Evolutionary conservation across 805 yeast genomes (phyloP), one percentile per base, ranked within the genome.

Genomic region (Myxozyma vanderwaltii): DNA sequence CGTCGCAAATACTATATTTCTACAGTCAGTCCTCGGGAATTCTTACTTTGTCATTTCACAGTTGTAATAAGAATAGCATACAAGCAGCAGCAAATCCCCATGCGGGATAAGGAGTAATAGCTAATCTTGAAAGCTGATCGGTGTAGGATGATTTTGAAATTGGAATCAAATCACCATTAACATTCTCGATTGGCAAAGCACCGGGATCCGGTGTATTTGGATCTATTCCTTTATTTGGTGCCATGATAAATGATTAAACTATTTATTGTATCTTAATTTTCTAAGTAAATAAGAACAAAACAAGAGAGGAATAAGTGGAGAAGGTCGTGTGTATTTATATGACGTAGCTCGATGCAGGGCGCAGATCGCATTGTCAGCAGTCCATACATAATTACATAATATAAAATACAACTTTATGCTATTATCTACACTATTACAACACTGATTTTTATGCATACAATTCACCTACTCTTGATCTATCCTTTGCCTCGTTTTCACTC

Each of bases 401-500:
- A 29, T 29, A 29, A 7, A 29, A 29, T 29, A 29, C 10, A 10
- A 29, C 33, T n/a, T n/a, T n/a, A n/a, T n/a, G n/a, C 33, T 29
- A 39, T n/a, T 36, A 24, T 10, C 19, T 31, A 51, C 33, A 51
- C 60, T 24, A n/a, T 17, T 24, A 26, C 17, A 40, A 5, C 21
- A 17, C 15, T 19, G 17, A 45, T 6, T 7, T 12, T 40, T 27
- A 59, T 5, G 45, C 52, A 41, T 61, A 56, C 17, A 66, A 48
- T 53, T 68, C 71, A 3, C 69, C 67, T 5, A 29, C 44, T 31
- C 70, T 45, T 4, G 60, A 64, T 10, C 52, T 48, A 46, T 68
- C 71, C 46, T 59, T 60, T 50, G 33, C 44, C 52, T 64, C 68
- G 26, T 36, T 27, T 40, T 58, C 60, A 10, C n/a, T 17, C 31